Conservation (phyloP, 176 grass and related monocot species). For the Zoysia pacifica region DNA sequence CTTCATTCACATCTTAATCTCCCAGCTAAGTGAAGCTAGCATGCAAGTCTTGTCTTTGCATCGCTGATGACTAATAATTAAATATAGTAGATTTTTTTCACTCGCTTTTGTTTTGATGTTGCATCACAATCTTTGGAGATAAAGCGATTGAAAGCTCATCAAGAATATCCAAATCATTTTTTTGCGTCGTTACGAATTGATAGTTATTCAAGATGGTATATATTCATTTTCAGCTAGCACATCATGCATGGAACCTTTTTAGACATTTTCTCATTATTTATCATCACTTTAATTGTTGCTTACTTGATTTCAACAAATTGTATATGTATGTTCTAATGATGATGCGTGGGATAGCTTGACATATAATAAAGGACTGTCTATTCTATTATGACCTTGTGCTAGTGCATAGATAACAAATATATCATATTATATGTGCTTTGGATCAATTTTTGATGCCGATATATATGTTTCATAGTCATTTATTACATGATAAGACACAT, state of each 20-base stretch:
- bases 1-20: conserved; percentile 35
- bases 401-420: background rate
- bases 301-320: background rate
- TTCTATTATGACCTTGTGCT: background rate
- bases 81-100: conserved; percentile 14
- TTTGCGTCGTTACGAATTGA: conserved; percentile 30
- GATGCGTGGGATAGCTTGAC: background rate
- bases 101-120: conserved; percentile 34
- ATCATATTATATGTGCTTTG: background rate
- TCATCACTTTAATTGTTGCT: background rate
- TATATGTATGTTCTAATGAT: background rate
- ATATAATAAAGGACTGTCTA: background rate
- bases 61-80: background rate
- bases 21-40: conserved; percentile 10
- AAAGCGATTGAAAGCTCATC: conserved; percentile 78
- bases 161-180: conserved; percentile 62
- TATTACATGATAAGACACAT: background rate
- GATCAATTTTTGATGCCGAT: conserved; percentile 7
- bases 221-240: conserved; percentile 29
- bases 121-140: conserved; percentile 45
- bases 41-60: conserved; percentile 29
- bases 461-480: background rate
- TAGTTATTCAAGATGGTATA: conserved; percentile 37
- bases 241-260: conserved; percentile 2
- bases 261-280: background rate